Conservation (phyloP, 768 basidiomycete genomes). For the Serpula lacrymans region DNA sequence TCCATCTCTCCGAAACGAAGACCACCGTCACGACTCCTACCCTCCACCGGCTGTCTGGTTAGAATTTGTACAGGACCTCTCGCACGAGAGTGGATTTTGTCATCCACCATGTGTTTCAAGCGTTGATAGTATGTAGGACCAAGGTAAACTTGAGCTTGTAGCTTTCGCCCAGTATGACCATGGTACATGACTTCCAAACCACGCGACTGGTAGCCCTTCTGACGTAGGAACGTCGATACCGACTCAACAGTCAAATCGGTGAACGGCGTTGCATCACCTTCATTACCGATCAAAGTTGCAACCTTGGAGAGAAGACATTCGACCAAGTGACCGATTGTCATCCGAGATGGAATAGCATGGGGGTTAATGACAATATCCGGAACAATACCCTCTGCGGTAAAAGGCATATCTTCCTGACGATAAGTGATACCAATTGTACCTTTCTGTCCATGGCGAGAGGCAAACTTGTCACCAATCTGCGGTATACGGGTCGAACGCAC, state of each 20-base stretch:
- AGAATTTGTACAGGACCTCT: conserved; percentile 97
- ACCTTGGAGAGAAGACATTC: conserved; percentile 97
- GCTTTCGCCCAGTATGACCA: conserved; percentile 96
- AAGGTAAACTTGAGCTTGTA: conserved; percentile 97
- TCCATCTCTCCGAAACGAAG: conserved; percentile 99
- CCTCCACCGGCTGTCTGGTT: conserved; percentile 96
- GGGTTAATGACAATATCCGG: conserved; percentile 99
- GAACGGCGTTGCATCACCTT: conserved; percentile 98
- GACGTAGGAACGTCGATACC: conserved; percentile 86
- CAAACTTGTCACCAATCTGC: conserved; percentile 99
- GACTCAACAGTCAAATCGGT: conserved; percentile 97
- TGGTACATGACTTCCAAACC: conserved; percentile 99
- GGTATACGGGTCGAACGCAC: conserved; percentile 95
- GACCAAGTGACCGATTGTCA: conserved; percentile 99
- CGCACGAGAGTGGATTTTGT: conserved; percentile 98
- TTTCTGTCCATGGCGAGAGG: conserved; percentile 99
- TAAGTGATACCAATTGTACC: conserved; percentile 99
- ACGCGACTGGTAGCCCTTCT: conserved; percentile 94
- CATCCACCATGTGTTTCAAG: conserved; percentile 99
- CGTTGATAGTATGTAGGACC: conserved; percentile 99
- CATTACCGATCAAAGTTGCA: conserved; percentile 92
- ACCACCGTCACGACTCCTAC: conserved; percentile 97
- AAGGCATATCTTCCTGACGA: conserved; percentile 99
- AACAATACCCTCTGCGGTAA: conserved; percentile 93
- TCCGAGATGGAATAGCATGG: conserved; percentile 99